phyloP scores from a whole-genome alignment of 2,329 filamentous ascomycete species.

The Claviceps humidiphila region DNA sequence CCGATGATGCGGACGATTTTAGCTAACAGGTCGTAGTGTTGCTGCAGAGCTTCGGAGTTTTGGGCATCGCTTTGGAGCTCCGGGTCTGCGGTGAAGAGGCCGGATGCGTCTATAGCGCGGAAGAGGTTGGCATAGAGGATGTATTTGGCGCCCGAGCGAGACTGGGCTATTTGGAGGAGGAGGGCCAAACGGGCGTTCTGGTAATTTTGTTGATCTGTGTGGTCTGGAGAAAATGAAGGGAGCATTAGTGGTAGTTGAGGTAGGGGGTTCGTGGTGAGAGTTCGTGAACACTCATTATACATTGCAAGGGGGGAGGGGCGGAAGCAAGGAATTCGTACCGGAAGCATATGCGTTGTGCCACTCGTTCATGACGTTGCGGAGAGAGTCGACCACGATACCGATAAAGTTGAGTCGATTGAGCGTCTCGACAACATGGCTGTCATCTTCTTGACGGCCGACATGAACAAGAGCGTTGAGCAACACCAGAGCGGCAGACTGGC shows the following conservation, averaged over 20 bases:
- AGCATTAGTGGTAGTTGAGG: background rate
- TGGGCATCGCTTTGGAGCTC: conserved; percentile 74
- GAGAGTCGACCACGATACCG: conserved; percentile 75
- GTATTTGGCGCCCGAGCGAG: conserved; percentile 67
- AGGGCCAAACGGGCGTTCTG: conserved; percentile 65
- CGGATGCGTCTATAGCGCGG: conserved; percentile 63
- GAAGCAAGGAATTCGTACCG: conserved; percentile 31
- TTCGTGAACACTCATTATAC: background rate
- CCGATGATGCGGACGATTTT: conserved; percentile 71
- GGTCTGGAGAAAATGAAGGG: conserved; percentile 16
- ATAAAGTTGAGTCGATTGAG: conserved; percentile 84
- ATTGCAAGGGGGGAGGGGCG: background rate
- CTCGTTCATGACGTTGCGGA: conserved; percentile 65
- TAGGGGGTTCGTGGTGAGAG: background rate
- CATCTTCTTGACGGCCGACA: conserved; percentile 58
- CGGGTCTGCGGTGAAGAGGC: conserved; percentile 80
- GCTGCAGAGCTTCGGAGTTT: conserved; percentile 56
- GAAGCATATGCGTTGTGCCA: conserved; percentile 42
- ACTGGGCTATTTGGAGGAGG: conserved; percentile 73
- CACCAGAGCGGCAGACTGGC: conserved; percentile 74
- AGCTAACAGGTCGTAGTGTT: conserved; percentile 74
- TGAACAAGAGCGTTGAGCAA: conserved; percentile 68
- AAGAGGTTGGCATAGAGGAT: conserved; percentile 87
- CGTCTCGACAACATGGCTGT: conserved; percentile 61
- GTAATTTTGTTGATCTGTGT: conserved; percentile 34